Evolutionary conservation across 139 green algal genomes (phyloP), one percentile per base, ranked within the genome.

Genomic region (Pseudopediastrum boryanum): DNA sequence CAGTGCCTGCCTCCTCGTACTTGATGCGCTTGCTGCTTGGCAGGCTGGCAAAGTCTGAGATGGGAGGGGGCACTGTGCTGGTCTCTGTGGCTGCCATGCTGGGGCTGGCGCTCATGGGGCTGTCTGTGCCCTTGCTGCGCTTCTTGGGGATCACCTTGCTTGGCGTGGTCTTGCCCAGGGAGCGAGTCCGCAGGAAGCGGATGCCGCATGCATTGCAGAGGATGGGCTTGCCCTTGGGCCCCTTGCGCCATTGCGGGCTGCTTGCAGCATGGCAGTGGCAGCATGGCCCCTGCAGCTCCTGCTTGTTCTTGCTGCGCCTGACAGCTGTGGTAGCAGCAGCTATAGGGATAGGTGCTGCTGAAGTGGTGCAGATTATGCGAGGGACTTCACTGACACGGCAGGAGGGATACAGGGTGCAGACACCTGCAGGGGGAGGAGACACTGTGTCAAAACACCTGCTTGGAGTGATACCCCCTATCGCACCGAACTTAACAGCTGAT

Each of bases 171-270:
- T 82, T 81, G 2, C 59, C 68, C 4, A 87, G 77, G 0, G 61
- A 67, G 43, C 73, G 71, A 8, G 80, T 90, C 31, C 86, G 64
- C 58, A 85, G 80, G 78, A 84, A 91, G 27, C 87, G 80, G 9
- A 85, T 91, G 61, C 87, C 87, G 70, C 87, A 91, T 29, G 84
- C 84, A 44, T 91, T 91, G 82, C 87, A 91, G 31, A 91, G 82
- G n/a, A 83, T 71, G 31, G 87, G 87, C 59, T 89, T 91, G 59
- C 72, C 79, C 43, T 80, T 69, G 9, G 87, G 87, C 29, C 87
- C 87, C 73, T 83, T 81, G 31, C 87, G 71, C 87, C 87, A 91
- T 67, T 91, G 87, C 12, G 87, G 87, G n/a, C 35, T 62, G 65
- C 21, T 70, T 16, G 29, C 39, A 8, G 50, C 71, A 1, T 59